Evolutionary conservation across 2,329 filamentous ascomycete genomes (phyloP), one percentile per base, ranked within the genome.

Genomic region (Thelonectria olida): DNA sequence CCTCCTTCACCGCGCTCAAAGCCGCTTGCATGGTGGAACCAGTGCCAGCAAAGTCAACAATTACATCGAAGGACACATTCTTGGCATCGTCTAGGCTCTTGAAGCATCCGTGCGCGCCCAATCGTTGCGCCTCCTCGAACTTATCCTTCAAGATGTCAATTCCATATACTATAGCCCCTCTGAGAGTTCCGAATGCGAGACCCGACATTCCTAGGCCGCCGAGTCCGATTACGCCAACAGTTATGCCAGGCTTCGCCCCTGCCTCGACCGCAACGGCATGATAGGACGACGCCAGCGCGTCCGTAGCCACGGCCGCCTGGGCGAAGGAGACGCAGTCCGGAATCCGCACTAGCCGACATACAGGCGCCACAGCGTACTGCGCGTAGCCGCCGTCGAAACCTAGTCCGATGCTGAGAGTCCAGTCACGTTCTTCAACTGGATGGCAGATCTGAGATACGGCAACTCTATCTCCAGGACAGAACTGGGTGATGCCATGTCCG

Each of bases 21-120:
- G 59, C 59, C 2, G 15, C 36, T 5, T 17, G 15, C 9, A 36
- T 45, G 7, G 19, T 62, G 7, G 42, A 20, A 1, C 54, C 25
- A 4, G 42, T 54, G 2, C 59, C 59, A 27, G 23, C 54, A 62
- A 62, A 62, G 49, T 62, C 59, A 12, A 62, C 54, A 7, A 62
- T 45, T 4, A 28, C 49, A 20, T 62, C 59, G 19, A 62, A 58
- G 6, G 15, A 1, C 4, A 54, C 23, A 17, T 41, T 17, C 13
- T 44, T 23, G 4, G 38, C 38, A 2, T 54, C 54, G 5, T 28
- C 41, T 5, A 51, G 4, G 19, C 28, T 53, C 38, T 49, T 50
- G 38, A 58, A 54, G 9, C 59, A 58, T 5, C 7, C 20, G 4
- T 19, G 10, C 2, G 54, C 59, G 1, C 59, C 59, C 3, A 38